These are phyloP conservation scores for Phaffia australis DNA, from an alignment of 768 basidiomycete genomes.

Conservation along the genomic window DNA sequence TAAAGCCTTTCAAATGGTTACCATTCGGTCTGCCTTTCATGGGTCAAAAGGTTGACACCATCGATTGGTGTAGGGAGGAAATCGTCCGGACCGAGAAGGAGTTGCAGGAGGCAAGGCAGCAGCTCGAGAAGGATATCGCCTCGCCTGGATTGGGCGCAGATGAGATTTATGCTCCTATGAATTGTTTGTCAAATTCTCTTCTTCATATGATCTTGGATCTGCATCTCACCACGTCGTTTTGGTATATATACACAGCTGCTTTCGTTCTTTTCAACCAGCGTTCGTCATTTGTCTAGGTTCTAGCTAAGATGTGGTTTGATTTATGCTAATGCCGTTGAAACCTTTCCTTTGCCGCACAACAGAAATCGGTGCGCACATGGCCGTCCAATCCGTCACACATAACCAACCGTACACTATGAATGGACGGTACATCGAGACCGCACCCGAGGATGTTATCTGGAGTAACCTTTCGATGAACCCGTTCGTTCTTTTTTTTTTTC, in stretches of 20 bases:
- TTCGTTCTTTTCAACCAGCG: slow-evolving; percentile 76
- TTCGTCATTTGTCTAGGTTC: no score
- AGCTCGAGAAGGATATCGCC: slow-evolving; percentile 32
- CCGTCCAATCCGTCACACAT: slow-evolving; percentile 60
- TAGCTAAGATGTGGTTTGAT: no score
- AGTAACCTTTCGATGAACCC: slow-evolving; percentile 76
- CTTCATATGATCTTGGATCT: slow-evolving; percentile 10
- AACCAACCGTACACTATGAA: slow-evolving; percentile 66
- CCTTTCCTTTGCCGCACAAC: no score
- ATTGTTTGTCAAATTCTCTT: slow-evolving; percentile 32
- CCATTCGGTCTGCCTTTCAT: slow-evolving; percentile 46
- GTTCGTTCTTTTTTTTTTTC: slow-evolving; percentile 34
- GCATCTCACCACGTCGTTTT: slow-evolving; percentile 5
- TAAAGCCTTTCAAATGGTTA: slow-evolving; percentile 45
- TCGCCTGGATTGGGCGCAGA: slow-evolving; percentile 30
- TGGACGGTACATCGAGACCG: slow-evolving; percentile 63
- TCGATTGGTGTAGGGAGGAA: slow-evolving; percentile 75
- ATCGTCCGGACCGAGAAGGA: slow-evolving; percentile 46
- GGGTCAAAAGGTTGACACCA: slow-evolving; percentile 84
- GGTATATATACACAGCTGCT: slow-evolving; percentile 44
- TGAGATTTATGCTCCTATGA: slow-evolving; percentile 37
- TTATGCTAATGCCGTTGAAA: no score
- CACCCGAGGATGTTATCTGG: slow-evolving; percentile 87
- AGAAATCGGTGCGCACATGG: slow-evolving; percentile 87
- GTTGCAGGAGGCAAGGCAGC: slow-evolving; percentile 40